Percentiles rank a stretch among this genome's conserved stretches.
These are phyloP conservation scores for Syzygium malaccense DNA, from an alignment of 441 rosid genomes.

Conservation along the genomic window DNA sequence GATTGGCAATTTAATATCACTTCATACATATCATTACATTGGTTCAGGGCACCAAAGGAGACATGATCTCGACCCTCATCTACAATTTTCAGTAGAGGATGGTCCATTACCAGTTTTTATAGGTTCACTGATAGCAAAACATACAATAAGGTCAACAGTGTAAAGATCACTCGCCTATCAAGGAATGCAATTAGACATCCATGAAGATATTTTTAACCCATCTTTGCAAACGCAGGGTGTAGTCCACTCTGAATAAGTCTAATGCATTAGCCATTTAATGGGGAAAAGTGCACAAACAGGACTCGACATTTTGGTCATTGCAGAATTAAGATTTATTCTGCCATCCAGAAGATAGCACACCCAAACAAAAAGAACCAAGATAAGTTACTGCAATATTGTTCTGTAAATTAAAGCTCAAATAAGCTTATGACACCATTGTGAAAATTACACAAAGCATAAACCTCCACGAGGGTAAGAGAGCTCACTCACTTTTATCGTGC, in stretches of 20 bases:
- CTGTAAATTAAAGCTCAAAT: not conserved
- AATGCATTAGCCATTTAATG: not conserved
- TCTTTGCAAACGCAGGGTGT: not conserved
- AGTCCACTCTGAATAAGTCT: not conserved
- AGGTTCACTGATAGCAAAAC: not conserved
- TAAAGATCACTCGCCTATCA: not conserved
- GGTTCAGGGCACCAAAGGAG: too few species aligned
- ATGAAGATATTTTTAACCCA: not conserved
- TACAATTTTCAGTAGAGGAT: not conserved
- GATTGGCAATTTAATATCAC: too few species aligned
- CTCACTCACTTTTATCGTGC: slow-evolving; percentile 4
- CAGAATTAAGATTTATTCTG: not conserved
- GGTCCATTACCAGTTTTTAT: not conserved
- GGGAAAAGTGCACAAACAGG: not conserved
- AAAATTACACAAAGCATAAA: not conserved
- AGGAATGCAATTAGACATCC: not conserved
- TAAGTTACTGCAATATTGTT: not conserved
- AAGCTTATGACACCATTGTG: not conserved
- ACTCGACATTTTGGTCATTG: not conserved
- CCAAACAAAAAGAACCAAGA: not conserved
- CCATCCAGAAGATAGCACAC: not conserved
- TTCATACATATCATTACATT: too few species aligned
- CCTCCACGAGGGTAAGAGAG: not conserved
- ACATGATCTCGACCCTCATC: not conserved
- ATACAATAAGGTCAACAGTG: not conserved